A percentile compares a stretch with the other conserved stretches of the same genome.
phyloP scores from a whole-genome alignment of 2,329 filamentous ascomycete genomes.

The Botrytis sinoallii region DNA sequence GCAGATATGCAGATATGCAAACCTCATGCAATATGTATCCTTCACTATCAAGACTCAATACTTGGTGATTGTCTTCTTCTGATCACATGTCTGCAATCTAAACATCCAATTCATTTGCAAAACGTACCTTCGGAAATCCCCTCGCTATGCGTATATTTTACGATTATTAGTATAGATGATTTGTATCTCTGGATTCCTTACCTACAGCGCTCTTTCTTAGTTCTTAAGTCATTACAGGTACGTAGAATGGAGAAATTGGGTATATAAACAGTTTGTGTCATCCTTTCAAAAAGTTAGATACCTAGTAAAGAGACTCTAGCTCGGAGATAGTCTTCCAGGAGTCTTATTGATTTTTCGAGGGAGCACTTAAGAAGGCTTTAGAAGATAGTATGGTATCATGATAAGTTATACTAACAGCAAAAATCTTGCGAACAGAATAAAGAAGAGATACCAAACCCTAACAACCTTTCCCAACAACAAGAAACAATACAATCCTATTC shows the following conservation, averaged over 20 bases:
- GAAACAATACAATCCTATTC: neutral
- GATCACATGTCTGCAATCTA: neutral
- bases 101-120: neutral
- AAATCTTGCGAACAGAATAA: neutral
- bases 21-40: neutral
- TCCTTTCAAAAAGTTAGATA: accelerated
- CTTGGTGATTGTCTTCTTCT: neutral
- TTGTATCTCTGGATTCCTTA: neutral
- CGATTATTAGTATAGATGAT: neutral
- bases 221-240: neutral
- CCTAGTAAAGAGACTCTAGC: neutral
- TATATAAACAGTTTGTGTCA: neutral
- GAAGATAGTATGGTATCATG: neutral
- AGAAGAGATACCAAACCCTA: neutral
- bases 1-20: neutral
- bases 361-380: neutral
- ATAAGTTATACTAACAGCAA: neutral
- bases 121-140: too few species aligned
- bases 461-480: neutral
- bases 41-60: neutral
- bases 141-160: accelerated
- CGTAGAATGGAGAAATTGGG: neutral
- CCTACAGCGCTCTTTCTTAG: neutral
- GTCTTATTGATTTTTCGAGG: neutral
- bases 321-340: neutral